A percentile compares a stretch with the other conserved stretches of the same genome.
phyloP scores from a whole-genome alignment of 1,284 basidiomycete genomes.

The Cryptococcus floricola region DNA sequence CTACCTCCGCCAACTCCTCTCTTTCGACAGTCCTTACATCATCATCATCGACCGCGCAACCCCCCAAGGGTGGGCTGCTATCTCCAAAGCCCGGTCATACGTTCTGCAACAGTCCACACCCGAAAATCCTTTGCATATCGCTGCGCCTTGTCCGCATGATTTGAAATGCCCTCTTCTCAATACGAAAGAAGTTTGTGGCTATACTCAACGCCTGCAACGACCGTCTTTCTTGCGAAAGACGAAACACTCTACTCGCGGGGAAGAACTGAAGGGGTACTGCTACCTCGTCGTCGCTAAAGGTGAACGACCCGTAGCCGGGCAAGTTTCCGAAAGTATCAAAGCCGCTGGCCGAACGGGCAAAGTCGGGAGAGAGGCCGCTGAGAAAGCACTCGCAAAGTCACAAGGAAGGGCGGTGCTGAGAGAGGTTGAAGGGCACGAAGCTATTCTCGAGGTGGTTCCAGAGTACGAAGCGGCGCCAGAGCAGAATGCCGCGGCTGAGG shows the following conservation, averaged over 20 bases:
- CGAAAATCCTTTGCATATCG: slow-evolving; percentile 29
- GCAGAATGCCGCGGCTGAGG: slow-evolving; percentile 4
- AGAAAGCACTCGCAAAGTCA: slow-evolving; percentile 19
- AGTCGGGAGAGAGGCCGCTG: slow-evolving; percentile 35
- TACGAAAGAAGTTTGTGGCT: slow-evolving; percentile 63
- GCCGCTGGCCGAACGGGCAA: slow-evolving; percentile 28
- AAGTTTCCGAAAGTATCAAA: background rate
- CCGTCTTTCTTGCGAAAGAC: slow-evolving; percentile 80
- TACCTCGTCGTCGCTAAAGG: slow-evolving; percentile 88
- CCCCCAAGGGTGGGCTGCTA: slow-evolving; percentile 68
- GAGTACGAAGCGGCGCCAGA: slow-evolving; percentile 4
- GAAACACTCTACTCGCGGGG: slow-evolving; percentile 75
- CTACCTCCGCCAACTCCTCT: slow-evolving; percentile 23
- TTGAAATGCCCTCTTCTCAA: slow-evolving; percentile 68
- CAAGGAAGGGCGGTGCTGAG: slow-evolving; percentile 26
- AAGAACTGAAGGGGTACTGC: slow-evolving; percentile 82
- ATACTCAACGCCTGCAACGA: slow-evolving; percentile 79
- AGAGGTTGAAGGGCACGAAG: slow-evolving; percentile 39
- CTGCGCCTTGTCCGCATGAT: slow-evolving; percentile 83
- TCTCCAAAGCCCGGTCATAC: slow-evolving; percentile 77
- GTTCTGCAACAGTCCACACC: slow-evolving; percentile 54
- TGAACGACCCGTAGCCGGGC: slow-evolving; percentile 53
- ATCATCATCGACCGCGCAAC: slow-evolving; percentile 84
- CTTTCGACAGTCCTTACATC: slow-evolving; percentile 49
- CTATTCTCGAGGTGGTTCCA: slow-evolving; percentile 12